Conservation (phyloP, 2,329 filamentous ascomycete genomes). For the Metarhizium anisopliae region DNA sequence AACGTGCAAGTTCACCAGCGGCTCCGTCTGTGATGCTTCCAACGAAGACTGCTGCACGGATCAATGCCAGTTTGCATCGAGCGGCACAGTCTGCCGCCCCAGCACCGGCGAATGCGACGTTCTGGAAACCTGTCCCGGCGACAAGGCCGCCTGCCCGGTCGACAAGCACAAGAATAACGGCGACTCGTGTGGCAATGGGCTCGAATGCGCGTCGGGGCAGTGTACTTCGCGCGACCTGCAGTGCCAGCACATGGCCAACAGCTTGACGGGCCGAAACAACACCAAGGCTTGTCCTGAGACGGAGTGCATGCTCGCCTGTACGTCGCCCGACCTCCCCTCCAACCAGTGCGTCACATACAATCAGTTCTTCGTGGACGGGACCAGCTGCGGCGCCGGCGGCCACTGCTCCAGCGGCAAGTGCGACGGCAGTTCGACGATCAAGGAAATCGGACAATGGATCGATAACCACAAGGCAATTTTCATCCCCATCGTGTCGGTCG, state of each 20-base stretch:
- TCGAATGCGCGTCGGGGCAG: constrained; percentile 83
- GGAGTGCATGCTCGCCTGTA: constrained; percentile 70
- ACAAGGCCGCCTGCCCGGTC: constrained; percentile 59
- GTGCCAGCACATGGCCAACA: constrained; percentile 77
- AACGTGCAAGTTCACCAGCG: constrained; percentile 75
- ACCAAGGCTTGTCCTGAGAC: constrained; percentile 62
- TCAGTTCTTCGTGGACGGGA: constrained; percentile 92
- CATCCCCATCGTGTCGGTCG: constrained; percentile 64
- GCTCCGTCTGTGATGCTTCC: constrained; percentile 67
- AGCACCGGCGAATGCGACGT: constrained; percentile 80
- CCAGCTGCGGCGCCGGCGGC: constrained; percentile 71
- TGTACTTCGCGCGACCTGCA: constrained; percentile 89
- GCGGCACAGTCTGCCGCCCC: constrained; percentile 68
- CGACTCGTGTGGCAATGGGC: constrained; percentile 56
- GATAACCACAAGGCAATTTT: constrained; percentile 67
- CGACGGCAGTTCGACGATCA: constrained; percentile 57
- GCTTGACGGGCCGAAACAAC: constrained; percentile 61
- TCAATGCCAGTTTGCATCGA: constrained; percentile 56
- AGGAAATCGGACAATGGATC: constrained; percentile 70
- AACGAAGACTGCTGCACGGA: constrained; percentile 75
- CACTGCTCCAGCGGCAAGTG: constrained; percentile 72
- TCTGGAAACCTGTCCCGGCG: constrained; percentile 72
- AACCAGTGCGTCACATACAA: constrained; percentile 66
- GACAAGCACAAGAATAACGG: constrained; percentile 66
- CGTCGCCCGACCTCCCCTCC: constrained; percentile 55